phyloP scores from a whole-genome alignment of 768 basidiomycete species.

The Symmetrospora coprosmae region DNA sequence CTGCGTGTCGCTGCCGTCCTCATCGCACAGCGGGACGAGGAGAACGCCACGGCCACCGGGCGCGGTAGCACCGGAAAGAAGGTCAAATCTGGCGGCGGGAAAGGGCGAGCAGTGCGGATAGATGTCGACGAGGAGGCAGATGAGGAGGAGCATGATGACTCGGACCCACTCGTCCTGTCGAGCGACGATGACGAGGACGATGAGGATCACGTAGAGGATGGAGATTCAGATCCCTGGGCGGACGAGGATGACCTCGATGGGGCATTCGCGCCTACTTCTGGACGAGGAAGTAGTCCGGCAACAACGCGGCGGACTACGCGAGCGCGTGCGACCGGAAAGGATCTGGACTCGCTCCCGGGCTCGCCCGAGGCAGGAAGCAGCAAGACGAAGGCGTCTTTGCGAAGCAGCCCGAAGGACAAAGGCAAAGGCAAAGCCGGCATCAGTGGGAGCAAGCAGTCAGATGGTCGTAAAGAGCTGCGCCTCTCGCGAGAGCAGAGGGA shows the following conservation, averaged over 20 bases:
- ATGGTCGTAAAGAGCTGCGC: not conserved
- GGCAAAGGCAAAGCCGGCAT: not conserved
- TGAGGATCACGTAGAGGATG: not conserved
- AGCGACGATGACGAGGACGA: constrained; percentile 10
- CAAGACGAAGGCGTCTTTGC: too few relatives aligned
- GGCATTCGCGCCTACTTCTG: constrained; percentile 20
- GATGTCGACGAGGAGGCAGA: not conserved
- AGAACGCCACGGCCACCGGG: not conserved
- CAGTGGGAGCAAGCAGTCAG: not conserved
- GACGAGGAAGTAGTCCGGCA: not conserved
- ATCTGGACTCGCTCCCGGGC: not conserved
- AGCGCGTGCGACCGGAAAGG: not conserved
- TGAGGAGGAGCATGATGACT: not conserved
- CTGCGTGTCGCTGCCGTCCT: constrained; percentile 4
- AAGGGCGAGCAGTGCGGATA: not conserved
- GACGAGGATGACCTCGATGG: constrained; percentile 12
- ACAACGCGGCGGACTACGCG: not conserved
- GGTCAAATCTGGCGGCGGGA: not conserved
- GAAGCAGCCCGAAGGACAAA: constrained; percentile 9
- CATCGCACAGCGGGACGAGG: constrained; percentile 3
- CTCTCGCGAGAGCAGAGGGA: constrained; percentile 11
- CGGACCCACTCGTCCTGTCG: not conserved
- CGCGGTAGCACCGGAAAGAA: not conserved
- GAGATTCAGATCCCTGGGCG: not conserved
- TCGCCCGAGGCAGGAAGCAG: not conserved